phyloP scores from a whole-genome alignment of 768 basidiomycete species.

The Gymnopilus junonius region DNA sequence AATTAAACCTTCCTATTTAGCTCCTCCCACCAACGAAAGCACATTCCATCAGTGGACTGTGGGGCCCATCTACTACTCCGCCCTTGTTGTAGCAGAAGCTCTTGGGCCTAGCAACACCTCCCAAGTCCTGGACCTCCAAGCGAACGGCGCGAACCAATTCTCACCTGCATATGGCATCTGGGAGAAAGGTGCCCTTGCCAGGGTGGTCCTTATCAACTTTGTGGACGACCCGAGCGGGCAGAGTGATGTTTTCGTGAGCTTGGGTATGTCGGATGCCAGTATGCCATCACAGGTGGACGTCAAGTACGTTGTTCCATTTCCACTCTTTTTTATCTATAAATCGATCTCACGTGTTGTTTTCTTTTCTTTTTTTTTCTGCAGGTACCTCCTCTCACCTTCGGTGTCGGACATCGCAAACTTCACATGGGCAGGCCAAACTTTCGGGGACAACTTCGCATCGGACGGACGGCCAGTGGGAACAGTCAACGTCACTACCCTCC shows the following conservation, averaged over 20 bases:
- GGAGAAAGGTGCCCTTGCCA: slow-evolving; percentile 63
- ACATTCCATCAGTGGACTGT: slow-evolving; percentile 73
- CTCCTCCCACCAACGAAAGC: slow-evolving; percentile 61
- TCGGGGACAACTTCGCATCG: slow-evolving; percentile 58
- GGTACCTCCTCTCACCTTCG: slow-evolving; percentile 41
- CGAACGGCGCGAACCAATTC: slow-evolving; percentile 53
- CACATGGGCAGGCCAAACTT: slow-evolving; percentile 68
- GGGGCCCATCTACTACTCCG: slow-evolving; percentile 77
- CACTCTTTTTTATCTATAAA: too few species aligned
- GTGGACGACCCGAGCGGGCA: slow-evolving; percentile 62
- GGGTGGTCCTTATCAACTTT: slow-evolving; percentile 75
- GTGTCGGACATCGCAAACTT: slow-evolving; percentile 59
- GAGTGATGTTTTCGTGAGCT: slow-evolving; percentile 54
- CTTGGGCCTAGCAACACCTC: slow-evolving; percentile 66
- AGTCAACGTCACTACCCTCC: slow-evolving; percentile 52
- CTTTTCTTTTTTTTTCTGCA: background rate
- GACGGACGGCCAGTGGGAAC: slow-evolving; percentile 66
- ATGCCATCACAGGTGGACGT: slow-evolving; percentile 54
- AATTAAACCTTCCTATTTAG: slow-evolving; percentile 36
- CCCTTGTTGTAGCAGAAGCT: slow-evolving; percentile 70
- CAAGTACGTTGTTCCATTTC: too few species aligned
- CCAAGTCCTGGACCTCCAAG: slow-evolving; percentile 67
- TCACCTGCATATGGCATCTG: slow-evolving; percentile 78
- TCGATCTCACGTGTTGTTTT: too few species aligned
- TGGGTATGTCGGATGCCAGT: slow-evolving; percentile 45